Evolutionary conservation across 179 eudicot genomes (phyloP).

Genomic region (Beta lomatogona): DNA sequence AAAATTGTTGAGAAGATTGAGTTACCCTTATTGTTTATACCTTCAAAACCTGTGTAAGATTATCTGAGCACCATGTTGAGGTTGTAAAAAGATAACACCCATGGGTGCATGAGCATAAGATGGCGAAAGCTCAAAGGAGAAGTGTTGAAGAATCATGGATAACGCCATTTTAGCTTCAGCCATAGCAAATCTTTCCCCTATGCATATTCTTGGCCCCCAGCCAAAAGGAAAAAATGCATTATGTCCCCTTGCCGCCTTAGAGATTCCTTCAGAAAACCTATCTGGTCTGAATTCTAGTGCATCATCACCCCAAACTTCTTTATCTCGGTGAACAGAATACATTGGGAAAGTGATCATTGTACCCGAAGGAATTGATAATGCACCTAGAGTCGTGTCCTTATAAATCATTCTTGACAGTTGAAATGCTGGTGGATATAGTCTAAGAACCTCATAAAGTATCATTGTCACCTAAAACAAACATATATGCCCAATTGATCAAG

Average conservation of each 20-base stretch:
- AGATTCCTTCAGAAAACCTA: slow-evolving; percentile 31
- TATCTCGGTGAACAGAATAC: slow-evolving; percentile 13
- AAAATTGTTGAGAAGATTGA: not conserved
- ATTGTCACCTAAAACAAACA: slow-evolving; percentile 15
- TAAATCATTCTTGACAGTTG: slow-evolving; percentile 18
- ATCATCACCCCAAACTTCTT: slow-evolving; percentile 27
- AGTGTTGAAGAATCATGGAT: slow-evolving; percentile 32
- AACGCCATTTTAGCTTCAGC: slow-evolving; percentile 28
- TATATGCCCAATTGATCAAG: not conserved
- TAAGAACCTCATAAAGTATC: slow-evolving; percentile 28
- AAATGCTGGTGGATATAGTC: slow-evolving; percentile 19
- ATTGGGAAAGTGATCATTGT: slow-evolving; percentile 14
- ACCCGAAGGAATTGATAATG: slow-evolving; percentile 24
- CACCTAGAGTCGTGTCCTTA: slow-evolving; percentile 21
- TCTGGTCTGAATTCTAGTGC: slow-evolving; percentile 30
- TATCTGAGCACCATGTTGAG: slow-evolving; percentile 37
- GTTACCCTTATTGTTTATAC: not conserved
- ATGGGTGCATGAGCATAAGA: slow-evolving; percentile 35
- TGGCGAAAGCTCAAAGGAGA: slow-evolving; percentile 36
- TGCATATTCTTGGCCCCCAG: slow-evolving; percentile 36
- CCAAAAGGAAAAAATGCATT: slow-evolving; percentile 33
- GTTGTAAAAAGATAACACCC: slow-evolving; percentile 21
- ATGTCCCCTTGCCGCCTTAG: slow-evolving; percentile 27
- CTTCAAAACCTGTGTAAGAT: slow-evolving; percentile 20
- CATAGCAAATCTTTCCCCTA: slow-evolving; percentile 33